These are phyloP conservation scores for Coemansia reversa DNA, from an alignment of 192 early-diverging fungal species.

Conservation along the genomic window DNA sequence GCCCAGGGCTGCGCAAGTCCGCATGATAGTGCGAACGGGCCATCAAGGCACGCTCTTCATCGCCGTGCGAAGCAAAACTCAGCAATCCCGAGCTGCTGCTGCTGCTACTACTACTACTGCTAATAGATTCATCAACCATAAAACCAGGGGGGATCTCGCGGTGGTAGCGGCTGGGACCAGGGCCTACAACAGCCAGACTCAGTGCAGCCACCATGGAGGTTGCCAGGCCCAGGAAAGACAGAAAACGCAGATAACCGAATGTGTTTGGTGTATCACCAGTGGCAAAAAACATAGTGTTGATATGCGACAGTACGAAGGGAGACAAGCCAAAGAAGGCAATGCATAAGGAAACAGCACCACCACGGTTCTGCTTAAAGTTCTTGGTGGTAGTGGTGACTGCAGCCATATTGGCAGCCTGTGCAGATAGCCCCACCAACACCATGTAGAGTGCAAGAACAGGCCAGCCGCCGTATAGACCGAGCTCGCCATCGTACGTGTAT, in stretches of 20 bases:
- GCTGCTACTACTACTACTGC: conserved; percentile 11
- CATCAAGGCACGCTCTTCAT: conserved; percentile 32
- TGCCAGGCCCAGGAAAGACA: conserved; percentile 36
- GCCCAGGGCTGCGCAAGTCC: neutral
- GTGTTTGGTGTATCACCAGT: conserved; percentile 38
- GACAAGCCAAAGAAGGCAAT: conserved; percentile 67
- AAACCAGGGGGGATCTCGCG: conserved; percentile 41
- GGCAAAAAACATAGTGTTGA: conserved; percentile 57
- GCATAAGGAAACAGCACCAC: conserved; percentile 61
- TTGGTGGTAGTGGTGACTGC: conserved; percentile 62
- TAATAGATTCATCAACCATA: conserved; percentile 23
- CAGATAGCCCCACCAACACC: conserved; percentile 57
- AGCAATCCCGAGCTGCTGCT: conserved; percentile 25
- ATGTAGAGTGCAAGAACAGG: conserved; percentile 43
- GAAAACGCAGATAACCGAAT: conserved; percentile 46
- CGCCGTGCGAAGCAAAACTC: conserved; percentile 5
- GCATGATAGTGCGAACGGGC: conserved; percentile 1
- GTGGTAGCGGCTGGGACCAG: conserved; percentile 44
- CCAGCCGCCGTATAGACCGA: conserved; percentile 32
- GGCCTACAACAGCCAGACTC: conserved; percentile 41
- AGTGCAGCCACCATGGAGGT: conserved; percentile 32
- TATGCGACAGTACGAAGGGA: conserved; percentile 60
- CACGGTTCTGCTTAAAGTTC: conserved; percentile 60
- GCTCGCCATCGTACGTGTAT: conserved; percentile 43
- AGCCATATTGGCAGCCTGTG: conserved; percentile 63